These are phyloP conservation scores for Microglena sp. DNA, from an alignment of 139 green algal genomes.

Conservation along the genomic window DNA sequence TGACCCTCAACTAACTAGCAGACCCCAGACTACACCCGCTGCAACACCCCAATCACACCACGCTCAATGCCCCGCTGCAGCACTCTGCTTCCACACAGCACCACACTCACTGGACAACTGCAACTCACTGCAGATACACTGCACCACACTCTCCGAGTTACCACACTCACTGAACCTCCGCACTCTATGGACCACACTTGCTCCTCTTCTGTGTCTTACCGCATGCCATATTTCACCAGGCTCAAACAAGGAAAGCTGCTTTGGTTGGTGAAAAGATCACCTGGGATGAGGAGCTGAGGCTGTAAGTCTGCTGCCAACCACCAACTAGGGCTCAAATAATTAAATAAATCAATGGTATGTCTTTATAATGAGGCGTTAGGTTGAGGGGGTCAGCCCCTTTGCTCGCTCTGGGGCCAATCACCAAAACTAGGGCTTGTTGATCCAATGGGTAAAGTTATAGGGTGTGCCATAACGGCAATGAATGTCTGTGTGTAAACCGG, in stretches of 20 bases:
- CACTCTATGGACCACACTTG: no score
- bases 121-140: no score
- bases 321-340: not conserved
- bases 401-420: not conserved
- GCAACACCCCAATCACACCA: no score
- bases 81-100: no score
- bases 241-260: conserved; percentile 24
- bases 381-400: not conserved
- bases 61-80: no score
- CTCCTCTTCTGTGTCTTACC: no score
- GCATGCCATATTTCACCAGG: conserved; percentile 25
- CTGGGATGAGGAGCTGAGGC: conserved; percentile 53
- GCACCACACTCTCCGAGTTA: no score
- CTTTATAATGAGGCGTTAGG: not conserved
- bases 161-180: no score
- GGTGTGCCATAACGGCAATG: no score
- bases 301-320: conserved; percentile 27
- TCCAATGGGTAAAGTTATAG: not conserved
- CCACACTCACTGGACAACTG: no score
- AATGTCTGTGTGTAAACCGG: not conserved
- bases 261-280: conserved; percentile 34
- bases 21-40: no score
- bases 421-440: not conserved
- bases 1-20: no score
- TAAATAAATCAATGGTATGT: not conserved